Conservation (phyloP, 1,139 yeast genomes). For the Meyerozyma carpophila region DNA sequence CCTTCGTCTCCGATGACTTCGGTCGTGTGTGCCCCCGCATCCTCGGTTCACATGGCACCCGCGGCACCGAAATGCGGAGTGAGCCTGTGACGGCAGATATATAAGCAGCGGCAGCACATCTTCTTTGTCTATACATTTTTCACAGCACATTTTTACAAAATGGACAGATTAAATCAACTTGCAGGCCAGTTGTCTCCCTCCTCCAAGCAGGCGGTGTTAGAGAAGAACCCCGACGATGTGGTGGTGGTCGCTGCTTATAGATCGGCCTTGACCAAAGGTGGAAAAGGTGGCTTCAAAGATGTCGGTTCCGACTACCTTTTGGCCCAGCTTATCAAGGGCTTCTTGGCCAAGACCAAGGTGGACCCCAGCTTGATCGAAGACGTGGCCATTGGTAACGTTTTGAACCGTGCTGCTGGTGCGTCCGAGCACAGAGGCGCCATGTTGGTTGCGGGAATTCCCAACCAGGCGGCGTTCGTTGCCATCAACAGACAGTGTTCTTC, state of each 20-base stretch:
- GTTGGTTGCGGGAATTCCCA: constrained; percentile 62
- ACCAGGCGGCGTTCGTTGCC: constrained; percentile 31
- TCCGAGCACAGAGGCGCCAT: constrained; percentile 31
- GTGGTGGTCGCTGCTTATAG: constrained; percentile 32
- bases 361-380: constrained; percentile 24
- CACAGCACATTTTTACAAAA: constrained; percentile 9
- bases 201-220: constrained; percentile 37
- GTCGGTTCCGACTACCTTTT: constrained; percentile 33
- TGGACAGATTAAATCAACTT: constrained; percentile 61
- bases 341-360: constrained; percentile 20
- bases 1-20: background rate
- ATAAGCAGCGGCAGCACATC: background rate
- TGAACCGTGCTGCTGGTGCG: constrained; percentile 25
- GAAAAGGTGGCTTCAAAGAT: constrained; percentile 32
- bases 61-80: constrained; percentile 2
- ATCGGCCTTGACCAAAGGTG: constrained; percentile 31
- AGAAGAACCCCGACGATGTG: constrained; percentile 23
- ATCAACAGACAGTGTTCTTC: constrained; percentile 40
- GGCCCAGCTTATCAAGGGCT: constrained; percentile 22
- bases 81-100: constrained; percentile 1
- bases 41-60: constrained; percentile 2
- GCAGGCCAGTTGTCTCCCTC: constrained; percentile 50
- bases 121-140: background rate
- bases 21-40: background rate
- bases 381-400: constrained; percentile 25